Evolutionary conservation across 306 rosid genomes (phyloP), one percentile per base, ranked within the genome.

Genomic region (Calophaca sinica): DNA sequence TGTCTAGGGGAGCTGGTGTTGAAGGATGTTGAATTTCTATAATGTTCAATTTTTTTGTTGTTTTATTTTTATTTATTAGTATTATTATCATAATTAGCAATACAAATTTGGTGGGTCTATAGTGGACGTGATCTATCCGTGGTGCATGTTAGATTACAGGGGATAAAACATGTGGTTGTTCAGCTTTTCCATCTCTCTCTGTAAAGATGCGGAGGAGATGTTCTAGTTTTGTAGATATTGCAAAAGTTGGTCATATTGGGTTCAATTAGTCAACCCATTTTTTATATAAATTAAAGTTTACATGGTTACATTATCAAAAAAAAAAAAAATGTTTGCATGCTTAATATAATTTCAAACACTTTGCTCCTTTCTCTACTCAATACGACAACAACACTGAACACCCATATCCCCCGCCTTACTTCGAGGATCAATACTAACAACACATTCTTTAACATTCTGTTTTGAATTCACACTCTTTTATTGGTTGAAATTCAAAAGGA

Each of bases 1-100:
- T 83, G 0, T 29, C 81, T 41, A 74, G 84, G 42, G 73, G 75
- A 20, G 26, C 26, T 20, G 26, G 89, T 48, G 88, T 85, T 7
- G 91, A 87, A 85, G 94, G 94, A 65, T 87, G 77, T 82, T 84
- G 89, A 85, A 6, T 61, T 61, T 87, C 73, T 73, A 79, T 81
- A 70, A 62, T 81, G 76, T 20, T 64, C 70, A 4, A 4, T 53
- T 42, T 7, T 68, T 64, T 32, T 63, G 69, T 35, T 50, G 48
- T 64, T 84, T 64, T 59, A 6, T 80, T 41, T 50, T 33, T 51
- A 54, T 3, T 20, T 20, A 20, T 20, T 20, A 20, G 26, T 20
- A 20, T 20, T 20, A 20, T 20, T 20, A 20, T 20, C 26, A 20
- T 20, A 20, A 54, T 54, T 60, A 28, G 45, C 45, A 60, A 33